Evolutionary conservation across 2,329 filamentous ascomycete genomes (phyloP).

Genomic region (Nothophaeocryptopus gaeumannii): DNA sequence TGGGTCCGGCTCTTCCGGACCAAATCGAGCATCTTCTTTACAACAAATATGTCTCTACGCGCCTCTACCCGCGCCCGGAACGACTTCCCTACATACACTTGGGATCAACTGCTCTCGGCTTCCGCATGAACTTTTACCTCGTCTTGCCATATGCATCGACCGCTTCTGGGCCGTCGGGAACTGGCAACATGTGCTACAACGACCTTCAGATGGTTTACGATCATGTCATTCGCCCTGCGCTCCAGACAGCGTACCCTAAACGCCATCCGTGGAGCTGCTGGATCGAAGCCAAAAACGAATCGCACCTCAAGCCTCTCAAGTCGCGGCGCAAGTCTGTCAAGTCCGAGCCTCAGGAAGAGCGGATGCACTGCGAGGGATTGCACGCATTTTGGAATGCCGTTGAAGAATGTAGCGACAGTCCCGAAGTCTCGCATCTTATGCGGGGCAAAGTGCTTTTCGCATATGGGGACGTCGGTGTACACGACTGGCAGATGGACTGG

Average conservation of each 20-base stretch:
- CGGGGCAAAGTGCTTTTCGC: constrained; percentile 13
- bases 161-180: constrained; percentile 7
- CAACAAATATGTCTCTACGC: constrained; percentile 16
- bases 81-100: constrained; percentile 23
- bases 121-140: constrained; percentile 24
- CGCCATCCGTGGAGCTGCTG: constrained; percentile 17
- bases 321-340: constrained; percentile 13
- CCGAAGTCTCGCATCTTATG: constrained; percentile 12
- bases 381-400: constrained; percentile 19
- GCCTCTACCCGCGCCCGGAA: constrained; percentile 14
- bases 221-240: constrained; percentile 16
- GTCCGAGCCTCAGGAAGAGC: constrained; percentile 18
- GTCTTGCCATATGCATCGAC: constrained; percentile 16
- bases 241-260: constrained; percentile 17
- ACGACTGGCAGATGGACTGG: constrained; percentile 20
- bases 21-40: constrained; percentile 20
- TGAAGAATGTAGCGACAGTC: constrained; percentile 9
- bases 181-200: constrained; percentile 14
- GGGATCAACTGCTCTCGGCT: constrained; percentile 21
- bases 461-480: constrained; percentile 15
- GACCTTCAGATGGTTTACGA: constrained; percentile 21
- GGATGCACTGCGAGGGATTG: constrained; percentile 21
- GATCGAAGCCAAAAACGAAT: constrained; percentile 24
- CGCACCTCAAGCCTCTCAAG: constrained; percentile 22
- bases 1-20: constrained; percentile 18